Percentiles rank a stretch among this genome's conserved stretches.
Conservation (phyloP, 176 grass and related monocot genomes). For the Oryza longistaminata region DNA sequence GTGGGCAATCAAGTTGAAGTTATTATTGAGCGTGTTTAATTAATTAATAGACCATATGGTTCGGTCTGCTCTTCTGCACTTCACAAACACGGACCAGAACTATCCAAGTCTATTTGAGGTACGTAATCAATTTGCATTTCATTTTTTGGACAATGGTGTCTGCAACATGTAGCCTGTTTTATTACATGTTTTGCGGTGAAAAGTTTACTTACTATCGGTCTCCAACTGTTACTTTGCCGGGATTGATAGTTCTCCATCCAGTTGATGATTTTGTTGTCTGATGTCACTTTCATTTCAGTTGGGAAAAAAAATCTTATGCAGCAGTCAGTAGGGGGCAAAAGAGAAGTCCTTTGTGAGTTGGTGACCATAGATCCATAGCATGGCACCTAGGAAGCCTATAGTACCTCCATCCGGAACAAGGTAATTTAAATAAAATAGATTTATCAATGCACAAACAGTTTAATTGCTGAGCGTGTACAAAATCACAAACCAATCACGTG, state of each 20-base stretch:
- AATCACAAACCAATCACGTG: neutral
- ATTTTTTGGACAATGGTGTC: neutral
- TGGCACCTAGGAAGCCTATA: slow-evolving; percentile 3
- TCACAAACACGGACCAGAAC: neutral
- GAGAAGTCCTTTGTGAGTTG: neutral
- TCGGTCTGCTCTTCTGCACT: neutral
- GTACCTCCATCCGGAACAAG: neutral
- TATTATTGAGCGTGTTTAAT: slow-evolving; percentile 1
- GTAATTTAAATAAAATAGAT: neutral
- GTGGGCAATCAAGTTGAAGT: neutral
- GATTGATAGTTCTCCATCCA: neutral
- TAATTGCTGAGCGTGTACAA: neutral
- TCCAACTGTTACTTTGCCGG: neutral
- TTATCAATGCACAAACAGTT: neutral
- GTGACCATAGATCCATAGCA: neutral
- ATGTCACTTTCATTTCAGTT: neutral
- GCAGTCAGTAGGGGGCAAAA: neutral
- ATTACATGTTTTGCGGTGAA: neutral
- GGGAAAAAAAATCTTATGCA: neutral
- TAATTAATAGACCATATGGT: neutral
- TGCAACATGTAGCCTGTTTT: neutral
- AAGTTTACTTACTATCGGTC: neutral
- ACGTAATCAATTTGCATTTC: neutral
- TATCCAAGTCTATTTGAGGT: neutral
- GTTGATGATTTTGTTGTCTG: neutral